A percentile compares a stretch with the other conserved stretches of the same genome.
phyloP scores from a whole-genome alignment of 1,284 basidiomycete genomes.

The Neotropicomus parvogracilis region DNA sequence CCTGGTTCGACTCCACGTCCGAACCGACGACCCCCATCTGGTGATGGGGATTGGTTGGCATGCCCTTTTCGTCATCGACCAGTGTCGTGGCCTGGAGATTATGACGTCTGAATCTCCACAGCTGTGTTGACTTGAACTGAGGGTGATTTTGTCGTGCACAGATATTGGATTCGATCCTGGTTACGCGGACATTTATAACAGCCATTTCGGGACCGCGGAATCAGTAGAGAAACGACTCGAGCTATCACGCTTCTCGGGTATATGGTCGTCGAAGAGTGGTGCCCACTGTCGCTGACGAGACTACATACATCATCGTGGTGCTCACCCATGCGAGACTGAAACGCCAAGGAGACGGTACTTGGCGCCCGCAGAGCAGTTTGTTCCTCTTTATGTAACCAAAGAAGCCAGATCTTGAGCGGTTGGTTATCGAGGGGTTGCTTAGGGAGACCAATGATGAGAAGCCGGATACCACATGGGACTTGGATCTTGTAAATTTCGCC shows the following conservation, averaged over 20 bases:
- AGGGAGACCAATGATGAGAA: neutral
- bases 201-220: neutral
- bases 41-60: no score
- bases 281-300: neutral
- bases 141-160: neutral
- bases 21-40: no score
- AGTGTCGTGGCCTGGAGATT: no score
- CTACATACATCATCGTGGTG: neutral
- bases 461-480: neutral
- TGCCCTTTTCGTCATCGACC: no score
- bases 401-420: neutral
- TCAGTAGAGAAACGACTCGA: neutral
- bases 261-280: neutral
- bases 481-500: neutral
- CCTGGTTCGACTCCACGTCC: no score
- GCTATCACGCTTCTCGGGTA: neutral
- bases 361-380: neutral
- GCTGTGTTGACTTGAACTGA: neutral
- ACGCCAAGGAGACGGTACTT: slow-evolving; percentile 5
- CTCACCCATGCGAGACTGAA: slow-evolving; percentile 10
- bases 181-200: neutral
- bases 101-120: neutral
- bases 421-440: neutral
- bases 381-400: slow-evolving; percentile 4
- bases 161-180: neutral